Evolutionary conservation across 306 rosid species (phyloP).

Genomic region (Hippophae gyantsensis): DNA sequence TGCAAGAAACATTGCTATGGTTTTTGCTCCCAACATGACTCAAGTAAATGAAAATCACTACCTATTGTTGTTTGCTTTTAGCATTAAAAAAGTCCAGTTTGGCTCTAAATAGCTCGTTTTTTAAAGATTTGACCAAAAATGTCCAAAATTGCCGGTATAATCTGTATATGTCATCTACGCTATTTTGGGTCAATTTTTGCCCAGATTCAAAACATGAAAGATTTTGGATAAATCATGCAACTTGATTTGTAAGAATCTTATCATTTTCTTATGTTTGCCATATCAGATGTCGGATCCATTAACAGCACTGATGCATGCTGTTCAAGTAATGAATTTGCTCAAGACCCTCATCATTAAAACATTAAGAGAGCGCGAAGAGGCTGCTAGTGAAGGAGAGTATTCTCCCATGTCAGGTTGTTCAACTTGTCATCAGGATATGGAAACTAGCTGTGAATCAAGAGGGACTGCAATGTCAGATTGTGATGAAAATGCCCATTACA

Average conservation of each 20-base stretch:
- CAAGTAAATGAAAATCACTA: conserved; percentile 34
- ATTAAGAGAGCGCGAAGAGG: conserved; percentile 68
- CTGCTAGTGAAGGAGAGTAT: conserved; percentile 39
- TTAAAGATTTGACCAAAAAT: no score
- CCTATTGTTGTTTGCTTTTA: no score
- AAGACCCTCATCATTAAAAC: conserved; percentile 75
- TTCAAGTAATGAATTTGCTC: conserved; percentile 96
- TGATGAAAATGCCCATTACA: conserved; percentile 34
- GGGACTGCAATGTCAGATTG: conserved; percentile 35
- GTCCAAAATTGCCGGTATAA: no score
- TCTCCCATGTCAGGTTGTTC: conserved; percentile 72
- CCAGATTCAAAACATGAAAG: no score
- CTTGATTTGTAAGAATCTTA: no score
- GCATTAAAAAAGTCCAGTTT: no score
- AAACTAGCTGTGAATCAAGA: conserved; percentile 46
- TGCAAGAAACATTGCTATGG: conserved; percentile 79
- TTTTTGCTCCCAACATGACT: conserved; percentile 99
- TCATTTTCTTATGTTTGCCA: neutral
- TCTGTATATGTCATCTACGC: no score
- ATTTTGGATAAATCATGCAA: no score
- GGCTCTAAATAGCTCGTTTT: no score
- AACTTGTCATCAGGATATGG: conserved; percentile 55
- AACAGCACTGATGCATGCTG: conserved; percentile 98
- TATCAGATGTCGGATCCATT: conserved; percentile 97
- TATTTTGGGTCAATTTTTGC: no score